phyloP scores from a whole-genome alignment of 345 rosid genomes.

The Citrus trifoliata region DNA sequence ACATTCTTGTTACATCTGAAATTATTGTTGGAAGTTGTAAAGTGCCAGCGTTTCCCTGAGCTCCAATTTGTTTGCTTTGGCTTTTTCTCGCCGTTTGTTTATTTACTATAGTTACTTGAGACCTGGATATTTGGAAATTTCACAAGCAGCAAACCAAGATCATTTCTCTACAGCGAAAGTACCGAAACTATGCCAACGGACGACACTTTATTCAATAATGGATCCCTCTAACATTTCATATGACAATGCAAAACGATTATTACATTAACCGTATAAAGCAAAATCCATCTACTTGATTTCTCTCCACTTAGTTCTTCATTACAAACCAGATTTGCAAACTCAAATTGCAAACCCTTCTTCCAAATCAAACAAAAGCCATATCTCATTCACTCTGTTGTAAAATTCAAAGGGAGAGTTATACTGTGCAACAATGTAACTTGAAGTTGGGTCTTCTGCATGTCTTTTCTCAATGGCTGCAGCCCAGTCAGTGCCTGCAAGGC shows the following conservation, averaged over 20 bases:
- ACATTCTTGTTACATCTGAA: constrained; percentile 9
- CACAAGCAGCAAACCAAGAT: neutral
- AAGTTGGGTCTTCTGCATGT: constrained; percentile 20
- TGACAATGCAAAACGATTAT: neutral
- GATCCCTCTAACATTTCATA: neutral
- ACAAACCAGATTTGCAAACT: neutral
- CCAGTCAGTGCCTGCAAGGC: constrained; percentile 63
- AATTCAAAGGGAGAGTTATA: constrained; percentile 89
- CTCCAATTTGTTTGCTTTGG: neutral
- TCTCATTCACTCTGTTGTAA: constrained; percentile 69
- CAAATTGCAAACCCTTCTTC: constrained; percentile 18
- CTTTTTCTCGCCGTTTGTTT: too few relatives aligned
- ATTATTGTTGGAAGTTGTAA: constrained; percentile 16
- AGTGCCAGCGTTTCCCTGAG: constrained; percentile 5
- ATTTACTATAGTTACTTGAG: neutral
- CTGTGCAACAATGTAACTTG: constrained; percentile 71
- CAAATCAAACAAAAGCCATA: constrained; percentile 56
- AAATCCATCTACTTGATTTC: neutral
- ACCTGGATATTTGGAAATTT: neutral
- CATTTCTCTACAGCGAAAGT: neutral
- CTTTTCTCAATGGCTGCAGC: constrained; percentile 54
- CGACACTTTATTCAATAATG: neutral
- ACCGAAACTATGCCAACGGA: neutral
- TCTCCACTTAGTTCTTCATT: neutral
- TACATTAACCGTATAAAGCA: neutral